Base-by-base conservation (phyloP, 2,329 filamentous ascomycete species). In the Ploettnerulaceae sp. region DNA sequence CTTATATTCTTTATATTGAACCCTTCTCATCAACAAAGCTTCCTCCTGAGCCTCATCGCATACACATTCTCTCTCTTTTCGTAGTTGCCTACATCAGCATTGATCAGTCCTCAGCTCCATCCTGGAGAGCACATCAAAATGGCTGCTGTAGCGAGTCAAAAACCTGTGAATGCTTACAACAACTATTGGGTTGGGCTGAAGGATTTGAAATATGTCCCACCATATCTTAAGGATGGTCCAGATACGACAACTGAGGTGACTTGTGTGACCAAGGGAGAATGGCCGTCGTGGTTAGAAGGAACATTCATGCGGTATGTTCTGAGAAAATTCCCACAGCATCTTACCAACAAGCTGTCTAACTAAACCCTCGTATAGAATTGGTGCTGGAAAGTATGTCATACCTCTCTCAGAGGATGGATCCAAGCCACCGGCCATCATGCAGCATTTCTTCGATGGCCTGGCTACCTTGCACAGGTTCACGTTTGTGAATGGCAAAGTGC, bases 341-440 rank as follows among this genome's bases (percentile, higher is more conserved):
- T 15, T 12, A 3, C n/a, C 15, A 8, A 34, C n/a, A n/a, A n/a
- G n/a, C n/a, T n/a, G n/a, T n/a, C 12, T 18, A 32, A n/a, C 9
- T 20, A 4, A 33, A n/a, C 8, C 3, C 14, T 3, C 4, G 11
- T 40, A 44, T 35, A 44, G 40, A 6, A 35, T 35, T 17, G 40
- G 40, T 7, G 40, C 31, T 12, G 40, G 40, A 25, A 34, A 35
- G 15, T 44, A 34, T 17, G 22, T 26, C 20, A 35, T 44, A 34
- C 40, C 40, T 15, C 40, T 44, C 14, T 44, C 40, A 25, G 40
- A 44, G 21, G 40, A 44, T 25, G 40, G 40, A 12, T 44, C 40
- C 29, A 44, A 44, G 21, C 40, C 40, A n/a, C 15, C 15, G 5
- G 40, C 40, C 21, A 26, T 44, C 7, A 15, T 44, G 25, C 40